Evolutionary conservation across 306 rosid species (phyloP).

Genomic region (Adenanthera pavonina): DNA sequence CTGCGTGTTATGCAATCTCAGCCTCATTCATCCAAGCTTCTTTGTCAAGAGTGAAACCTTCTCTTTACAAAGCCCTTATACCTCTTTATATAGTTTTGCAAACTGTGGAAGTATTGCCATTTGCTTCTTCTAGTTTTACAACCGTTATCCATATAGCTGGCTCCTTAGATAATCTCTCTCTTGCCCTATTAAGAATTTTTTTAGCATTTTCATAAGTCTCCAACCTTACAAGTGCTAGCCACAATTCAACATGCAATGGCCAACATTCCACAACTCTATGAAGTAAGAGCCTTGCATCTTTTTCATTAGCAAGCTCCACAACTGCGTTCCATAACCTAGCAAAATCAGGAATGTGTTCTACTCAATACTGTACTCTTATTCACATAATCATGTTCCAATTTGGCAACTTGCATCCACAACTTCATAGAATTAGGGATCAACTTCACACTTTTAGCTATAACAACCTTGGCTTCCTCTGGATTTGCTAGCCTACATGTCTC

Average conservation of each 20-base stretch:
- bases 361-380: slow-evolving; percentile 77
- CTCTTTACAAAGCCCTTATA: slow-evolving; percentile 86
- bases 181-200: slow-evolving; percentile 83
- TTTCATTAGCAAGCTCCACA: slow-evolving; percentile 87
- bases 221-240: slow-evolving; percentile 90
- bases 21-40: slow-evolving; percentile 96
- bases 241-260: slow-evolving; percentile 85
- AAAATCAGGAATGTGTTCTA: slow-evolving; percentile 84
- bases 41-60: slow-evolving; percentile 73
- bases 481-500: slow-evolving; percentile 87
- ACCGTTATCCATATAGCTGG: slow-evolving; percentile 93
- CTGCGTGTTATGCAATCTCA: slow-evolving; percentile 87
- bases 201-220: slow-evolving; percentile 83
- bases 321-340: slow-evolving; percentile 95
- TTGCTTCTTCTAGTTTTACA: slow-evolving; percentile 93
- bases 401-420: slow-evolving; percentile 84
- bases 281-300: slow-evolving; percentile 80
- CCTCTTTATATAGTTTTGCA: slow-evolving; percentile 87
- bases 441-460: slow-evolving; percentile 77
- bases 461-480: slow-evolving; percentile 86
- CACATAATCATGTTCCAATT: slow-evolving; percentile 73
- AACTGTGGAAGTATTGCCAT: slow-evolving; percentile 81
- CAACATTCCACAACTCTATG: slow-evolving; percentile 88
- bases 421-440: slow-evolving; percentile 79
- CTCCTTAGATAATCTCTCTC: slow-evolving; percentile 82